phyloP scores from a whole-genome alignment of 192 early-diverging fungal genomes.

The Phycomyces blakesleeanus region DNA sequence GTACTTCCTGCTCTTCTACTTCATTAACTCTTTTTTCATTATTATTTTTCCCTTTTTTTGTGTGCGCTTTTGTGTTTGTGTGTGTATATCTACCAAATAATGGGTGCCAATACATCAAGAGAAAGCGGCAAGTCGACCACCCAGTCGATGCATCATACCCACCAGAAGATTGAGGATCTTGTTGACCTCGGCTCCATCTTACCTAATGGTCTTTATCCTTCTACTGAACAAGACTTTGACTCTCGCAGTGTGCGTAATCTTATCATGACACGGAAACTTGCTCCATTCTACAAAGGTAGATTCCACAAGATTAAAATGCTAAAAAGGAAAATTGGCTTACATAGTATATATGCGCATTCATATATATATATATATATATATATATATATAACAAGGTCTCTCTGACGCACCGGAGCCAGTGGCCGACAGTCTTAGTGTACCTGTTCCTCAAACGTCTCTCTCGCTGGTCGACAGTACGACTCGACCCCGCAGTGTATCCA shows the following conservation, averaged over 20 bases:
- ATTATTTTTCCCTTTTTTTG: not conserved
- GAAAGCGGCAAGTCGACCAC: slow-evolving; percentile 6
- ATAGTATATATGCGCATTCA: too few species aligned
- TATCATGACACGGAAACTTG: slow-evolving; percentile 69
- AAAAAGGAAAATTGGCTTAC: too few species aligned
- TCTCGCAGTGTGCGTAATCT: slow-evolving; percentile 62
- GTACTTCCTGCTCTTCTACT: slow-evolving; percentile 1
- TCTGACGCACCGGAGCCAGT: slow-evolving; percentile 32
- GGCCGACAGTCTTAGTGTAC: not conserved
- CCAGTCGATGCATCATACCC: not conserved
- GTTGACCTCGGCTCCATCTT: slow-evolving; percentile 63
- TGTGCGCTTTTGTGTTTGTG: not conserved
- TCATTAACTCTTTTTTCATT: slow-evolving; percentile 1
- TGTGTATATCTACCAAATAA: not conserved
- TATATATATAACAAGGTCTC: slow-evolving; percentile 26
- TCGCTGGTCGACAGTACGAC: slow-evolving; percentile 7
- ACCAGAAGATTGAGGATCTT: slow-evolving; percentile 27
- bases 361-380: too few species aligned
- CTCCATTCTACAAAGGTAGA: slow-evolving; percentile 84
- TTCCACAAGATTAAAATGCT: too few species aligned
- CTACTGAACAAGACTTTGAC: slow-evolving; percentile 76
- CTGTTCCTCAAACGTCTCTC: slow-evolving; percentile 17
- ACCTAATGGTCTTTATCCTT: slow-evolving; percentile 66
- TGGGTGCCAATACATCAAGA: slow-evolving; percentile 35
- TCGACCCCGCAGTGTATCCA: not conserved